phyloP scores from a whole-genome alignment of 23 red algal species.

The Chondrus crispus region DNA sequence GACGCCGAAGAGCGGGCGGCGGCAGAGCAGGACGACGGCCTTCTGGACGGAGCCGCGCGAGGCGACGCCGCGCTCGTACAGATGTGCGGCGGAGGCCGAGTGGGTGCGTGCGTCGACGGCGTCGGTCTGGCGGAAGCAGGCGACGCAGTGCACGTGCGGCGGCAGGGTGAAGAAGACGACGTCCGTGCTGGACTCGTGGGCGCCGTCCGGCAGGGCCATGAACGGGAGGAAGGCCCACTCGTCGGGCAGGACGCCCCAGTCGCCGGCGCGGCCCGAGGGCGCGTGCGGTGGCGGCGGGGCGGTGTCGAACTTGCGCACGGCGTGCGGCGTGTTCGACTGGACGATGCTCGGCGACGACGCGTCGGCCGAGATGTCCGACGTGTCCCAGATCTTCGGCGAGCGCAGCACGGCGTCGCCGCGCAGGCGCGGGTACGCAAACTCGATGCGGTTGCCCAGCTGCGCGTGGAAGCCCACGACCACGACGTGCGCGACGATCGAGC shows the following conservation, averaged over 20 bases:
- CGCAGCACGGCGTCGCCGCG: constrained; percentile 70
- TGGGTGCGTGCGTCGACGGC: constrained; percentile 48
- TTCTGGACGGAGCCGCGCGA: constrained; percentile 83
- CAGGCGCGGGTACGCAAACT: constrained; percentile 86
- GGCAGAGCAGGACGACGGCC: constrained; percentile 80
- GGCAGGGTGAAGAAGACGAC: constrained; percentile 75
- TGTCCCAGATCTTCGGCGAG: constrained; percentile 78
- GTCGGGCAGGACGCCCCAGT: constrained; percentile 66
- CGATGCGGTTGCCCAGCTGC: constrained; percentile 76
- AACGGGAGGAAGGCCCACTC: constrained; percentile 72
- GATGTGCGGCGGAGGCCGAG: constrained; percentile 32
- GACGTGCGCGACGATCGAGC: constrained; percentile 78
- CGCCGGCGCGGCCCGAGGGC: neutral
- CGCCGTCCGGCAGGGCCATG: constrained; percentile 89
- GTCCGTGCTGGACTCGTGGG: constrained; percentile 62
- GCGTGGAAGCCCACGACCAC: constrained; percentile 92
- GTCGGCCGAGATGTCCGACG: constrained; percentile 50
- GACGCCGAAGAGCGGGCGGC: constrained; percentile 76
- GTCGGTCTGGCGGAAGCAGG: constrained; percentile 75
- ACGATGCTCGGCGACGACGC: constrained; percentile 15
- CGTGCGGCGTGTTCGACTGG: neutral
- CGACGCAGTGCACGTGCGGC: constrained; percentile 69
- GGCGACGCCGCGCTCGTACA: constrained; percentile 57
- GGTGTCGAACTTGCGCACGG: neutral
- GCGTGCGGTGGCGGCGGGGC: neutral